phyloP scores from a whole-genome alignment of 73 alveolate species.

The Paramecium bursaria region DNA sequence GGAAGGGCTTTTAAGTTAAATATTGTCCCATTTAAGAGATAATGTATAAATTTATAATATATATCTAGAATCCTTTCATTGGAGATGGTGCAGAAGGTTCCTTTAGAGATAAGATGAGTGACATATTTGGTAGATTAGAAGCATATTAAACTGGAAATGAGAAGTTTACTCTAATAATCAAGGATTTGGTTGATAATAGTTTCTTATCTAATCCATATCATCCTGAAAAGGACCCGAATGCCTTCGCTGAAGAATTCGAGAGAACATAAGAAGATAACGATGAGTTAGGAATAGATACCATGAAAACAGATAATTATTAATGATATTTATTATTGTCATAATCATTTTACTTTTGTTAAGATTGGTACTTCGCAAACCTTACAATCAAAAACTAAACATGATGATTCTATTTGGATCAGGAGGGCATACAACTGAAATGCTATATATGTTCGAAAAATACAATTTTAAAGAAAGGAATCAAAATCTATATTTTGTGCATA shows the following conservation, averaged over 20 bases:
- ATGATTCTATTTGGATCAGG: slow-evolving; percentile 24
- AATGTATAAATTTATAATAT: background rate
- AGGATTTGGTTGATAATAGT: slow-evolving; percentile 97
- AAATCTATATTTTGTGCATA: slow-evolving; percentile 50
- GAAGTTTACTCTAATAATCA: slow-evolving; percentile 87
- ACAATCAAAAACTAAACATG: too few relatives aligned
- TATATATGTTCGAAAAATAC: background rate
- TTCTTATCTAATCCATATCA: slow-evolving; percentile 91
- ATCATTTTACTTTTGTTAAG: too few relatives aligned
- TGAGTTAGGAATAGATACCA: slow-evolving; percentile 96
- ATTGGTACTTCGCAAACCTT: too few relatives aligned
- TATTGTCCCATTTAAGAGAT: slow-evolving; percentile 35
- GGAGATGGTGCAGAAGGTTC: slow-evolving; percentile 82
- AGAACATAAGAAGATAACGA: slow-evolving; percentile 97
- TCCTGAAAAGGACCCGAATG: slow-evolving; percentile 87
- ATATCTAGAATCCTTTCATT: slow-evolving; percentile 76
- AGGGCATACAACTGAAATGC: slow-evolving; percentile 28
- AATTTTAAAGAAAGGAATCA: background rate
- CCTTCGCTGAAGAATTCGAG: slow-evolving; percentile 87
- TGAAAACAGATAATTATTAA: slow-evolving; percentile 90
- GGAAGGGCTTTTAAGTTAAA: slow-evolving; percentile 90
- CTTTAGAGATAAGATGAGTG: slow-evolving; percentile 69
- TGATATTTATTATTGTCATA: too few relatives aligned
- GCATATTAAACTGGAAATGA: slow-evolving; percentile 79
- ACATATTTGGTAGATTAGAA: slow-evolving; percentile 79